Conservation (phyloP, 208 protist genomes). For the Acanthamoeba triangularis region DNA sequence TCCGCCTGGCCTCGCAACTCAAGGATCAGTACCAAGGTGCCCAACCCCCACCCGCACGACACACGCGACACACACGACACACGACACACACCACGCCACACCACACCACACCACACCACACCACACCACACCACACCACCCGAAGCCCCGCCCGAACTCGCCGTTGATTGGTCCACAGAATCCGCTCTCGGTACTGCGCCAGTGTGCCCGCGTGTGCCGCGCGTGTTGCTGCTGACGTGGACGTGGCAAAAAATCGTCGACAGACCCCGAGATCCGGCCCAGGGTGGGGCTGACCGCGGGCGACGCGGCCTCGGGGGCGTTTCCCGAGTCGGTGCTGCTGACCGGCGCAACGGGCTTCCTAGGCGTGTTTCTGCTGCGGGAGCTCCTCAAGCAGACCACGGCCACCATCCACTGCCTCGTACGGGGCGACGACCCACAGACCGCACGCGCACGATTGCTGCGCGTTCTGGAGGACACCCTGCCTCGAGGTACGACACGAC, state of each 20-base stretch:
- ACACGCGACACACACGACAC: neutral
- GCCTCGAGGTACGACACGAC: neutral
- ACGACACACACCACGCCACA: neutral
- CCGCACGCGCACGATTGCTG: neutral
- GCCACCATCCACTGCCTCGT: slow-evolving; percentile 57
- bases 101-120: neutral
- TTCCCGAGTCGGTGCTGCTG: neutral
- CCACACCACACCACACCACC: neutral
- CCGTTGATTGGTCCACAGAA: neutral
- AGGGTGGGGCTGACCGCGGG: neutral
- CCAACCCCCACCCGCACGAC: neutral
- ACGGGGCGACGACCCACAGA: neutral
- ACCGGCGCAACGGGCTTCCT: slow-evolving; percentile 71
- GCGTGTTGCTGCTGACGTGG: neutral
- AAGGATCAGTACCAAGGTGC: slow-evolving; percentile 41
- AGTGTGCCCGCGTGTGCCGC: neutral
- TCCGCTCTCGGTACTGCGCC: neutral
- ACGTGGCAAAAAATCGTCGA: neutral
- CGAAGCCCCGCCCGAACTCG: neutral
- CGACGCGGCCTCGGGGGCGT: no score
- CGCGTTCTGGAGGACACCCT: neutral
- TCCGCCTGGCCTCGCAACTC: neutral
- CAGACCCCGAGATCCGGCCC: slow-evolving; percentile 9
- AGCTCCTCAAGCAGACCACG: neutral
- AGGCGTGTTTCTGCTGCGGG: neutral